Base-by-base conservation (phyloP, 192 early-diverging fungal genomes). In the Entomortierella chlamydospora region DNA sequence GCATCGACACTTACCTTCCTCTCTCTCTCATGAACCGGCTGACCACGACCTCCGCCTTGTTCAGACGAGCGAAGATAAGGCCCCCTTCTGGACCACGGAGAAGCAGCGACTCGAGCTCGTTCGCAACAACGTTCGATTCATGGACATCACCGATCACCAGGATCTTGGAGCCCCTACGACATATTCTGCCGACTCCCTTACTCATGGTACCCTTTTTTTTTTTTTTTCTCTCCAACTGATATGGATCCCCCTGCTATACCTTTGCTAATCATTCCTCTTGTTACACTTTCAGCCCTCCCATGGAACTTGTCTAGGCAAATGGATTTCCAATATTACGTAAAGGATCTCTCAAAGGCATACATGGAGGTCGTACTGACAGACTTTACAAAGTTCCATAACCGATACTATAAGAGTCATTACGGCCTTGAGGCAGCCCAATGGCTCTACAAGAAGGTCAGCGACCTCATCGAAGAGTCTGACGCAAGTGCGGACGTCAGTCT, bases 71-170 rank as follows among this genome's bases (percentile, higher is more conserved):
- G 88, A 90, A 31, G 68, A 74, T n/a, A 70, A 84, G 41, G 72
- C 79, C 23, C 80, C 91, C 28, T 83, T 78, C 53, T 92, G 88
- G 88, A 87, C 91, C 81, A 70, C 68, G 12, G 70, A 89, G n/a
- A 66, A 76, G 9, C 84, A 95, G 67, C 93, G 94, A 49, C 57
- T 91, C 26, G 83, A 73, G 2, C 87, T 98, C 57, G 82, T 91
- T 60, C 87, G 91, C 18, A 73, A 82, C 8, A 87, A 89, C 29
- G 85, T 90, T 57, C 81, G 87, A n/a, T 98, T 93, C 73, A 95
- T 97, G 87, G 97, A 98, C 72, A 87, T 97, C 49, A 98, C 97
- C 25, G 94, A 97, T 70, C 73, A 86, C 47, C 78, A 83, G 57
- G 86, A 86, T 33, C 74, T 89, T 28, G 86, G 85, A 22, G 41